Conservation (phyloP, 352 stramenopile genomes). For the Peronosclerospora sorghi region DNA sequence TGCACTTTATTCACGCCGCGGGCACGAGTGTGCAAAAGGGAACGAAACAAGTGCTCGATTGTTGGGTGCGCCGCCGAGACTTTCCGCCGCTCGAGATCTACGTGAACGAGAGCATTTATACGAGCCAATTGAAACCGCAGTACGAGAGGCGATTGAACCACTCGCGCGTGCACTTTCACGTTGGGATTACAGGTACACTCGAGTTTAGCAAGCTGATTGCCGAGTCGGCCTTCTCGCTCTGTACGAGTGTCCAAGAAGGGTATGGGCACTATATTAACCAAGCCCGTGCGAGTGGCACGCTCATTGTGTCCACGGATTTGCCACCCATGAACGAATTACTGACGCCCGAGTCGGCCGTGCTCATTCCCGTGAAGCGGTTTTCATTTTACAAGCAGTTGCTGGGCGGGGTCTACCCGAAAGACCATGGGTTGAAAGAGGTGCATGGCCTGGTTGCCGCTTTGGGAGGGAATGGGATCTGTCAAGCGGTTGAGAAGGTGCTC, state of each 20-base stretch:
- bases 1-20: slow-evolving; percentile 38
- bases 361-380: slow-evolving; percentile 23
- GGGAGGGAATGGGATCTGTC: slow-evolving; percentile 27
- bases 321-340: slow-evolving; percentile 61
- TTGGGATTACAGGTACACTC: too few relatives aligned
- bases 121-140: slow-evolving; percentile 14
- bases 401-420: slow-evolving; percentile 30
- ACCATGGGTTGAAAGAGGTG: slow-evolving; percentile 38
- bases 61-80: slow-evolving; percentile 39
- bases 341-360: slow-evolving; percentile 27
- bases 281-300: slow-evolving; percentile 27
- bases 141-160: slow-evolving; percentile 20
- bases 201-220: slow-evolving; percentile 47
- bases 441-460: slow-evolving; percentile 34
- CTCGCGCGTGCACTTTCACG: slow-evolving; percentile 19
- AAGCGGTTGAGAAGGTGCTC: slow-evolving; percentile 40
- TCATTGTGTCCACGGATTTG: slow-evolving; percentile 43
- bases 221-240: slow-evolving; percentile 46
- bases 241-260: slow-evolving; percentile 43
- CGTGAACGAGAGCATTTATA: slow-evolving; percentile 29
- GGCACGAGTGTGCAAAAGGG: slow-evolving; percentile 49
- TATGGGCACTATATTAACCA: slow-evolving; percentile 73
- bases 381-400: slow-evolving; percentile 36
- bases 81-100: slow-evolving; percentile 46
- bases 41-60: slow-evolving; percentile 36